These are phyloP conservation scores for Fusarium compactum DNA, from an alignment of 2,329 filamentous ascomycete genomes.

Conservation along the genomic window DNA sequence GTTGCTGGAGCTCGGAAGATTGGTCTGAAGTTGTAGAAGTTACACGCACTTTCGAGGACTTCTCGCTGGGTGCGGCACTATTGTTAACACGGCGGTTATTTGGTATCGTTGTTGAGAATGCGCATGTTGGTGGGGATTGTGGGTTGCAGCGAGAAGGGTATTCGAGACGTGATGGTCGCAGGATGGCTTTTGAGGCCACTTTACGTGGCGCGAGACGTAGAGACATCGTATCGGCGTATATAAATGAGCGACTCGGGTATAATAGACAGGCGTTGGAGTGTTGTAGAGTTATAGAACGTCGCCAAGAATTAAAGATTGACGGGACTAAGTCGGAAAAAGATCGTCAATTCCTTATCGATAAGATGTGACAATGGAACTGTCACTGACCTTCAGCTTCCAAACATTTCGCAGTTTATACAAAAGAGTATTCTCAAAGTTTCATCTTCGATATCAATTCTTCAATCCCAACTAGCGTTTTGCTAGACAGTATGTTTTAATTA, in stretches of 20 bases:
- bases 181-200: neutral
- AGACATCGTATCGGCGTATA: conserved; percentile 10
- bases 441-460: neutral
- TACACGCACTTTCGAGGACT: neutral
- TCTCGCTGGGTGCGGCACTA: neutral
- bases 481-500: conserved; percentile 26
- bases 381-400: neutral
- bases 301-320: conserved; percentile 1
- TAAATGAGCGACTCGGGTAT: neutral
- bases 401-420: neutral
- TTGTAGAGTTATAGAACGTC: neutral
- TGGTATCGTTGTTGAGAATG: conserved; percentile 20
- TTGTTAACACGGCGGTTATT: neutral
- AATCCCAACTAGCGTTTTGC: conserved; percentile 2
- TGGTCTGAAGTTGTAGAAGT: neutral
- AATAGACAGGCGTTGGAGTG: neutral
- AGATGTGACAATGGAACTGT: no score
- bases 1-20: neutral
- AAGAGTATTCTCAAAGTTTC: neutral
- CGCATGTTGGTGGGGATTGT: conserved; percentile 12
- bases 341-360: conserved; percentile 38
- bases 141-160: neutral
- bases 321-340: conserved; percentile 12
- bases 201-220: neutral
- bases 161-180: neutral